phyloP scores from a whole-genome alignment of 1,284 basidiomycete species.

The Microbotryum violaceum region DNA sequence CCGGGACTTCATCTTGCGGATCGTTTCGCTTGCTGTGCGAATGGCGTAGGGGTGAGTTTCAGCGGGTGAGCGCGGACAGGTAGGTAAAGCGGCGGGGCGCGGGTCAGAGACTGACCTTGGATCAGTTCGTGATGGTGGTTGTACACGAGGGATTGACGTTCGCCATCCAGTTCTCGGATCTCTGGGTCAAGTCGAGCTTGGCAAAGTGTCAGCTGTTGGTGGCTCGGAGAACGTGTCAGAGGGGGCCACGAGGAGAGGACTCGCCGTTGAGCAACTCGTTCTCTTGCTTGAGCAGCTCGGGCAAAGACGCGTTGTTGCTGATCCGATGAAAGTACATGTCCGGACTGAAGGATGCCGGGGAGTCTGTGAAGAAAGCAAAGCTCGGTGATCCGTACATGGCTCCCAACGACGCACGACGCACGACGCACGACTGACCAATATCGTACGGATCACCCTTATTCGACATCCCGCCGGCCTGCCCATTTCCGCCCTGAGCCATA shows the following conservation, averaged over 20 bases:
- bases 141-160: slow-evolving; percentile 82
- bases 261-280: slow-evolving; percentile 65
- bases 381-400: background rate
- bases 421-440: slow-evolving; percentile 48
- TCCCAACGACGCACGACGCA: slow-evolving; percentile 16
- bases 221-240: background rate
- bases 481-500: slow-evolving; percentile 51
- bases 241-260: background rate
- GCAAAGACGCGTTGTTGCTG: slow-evolving; percentile 48
- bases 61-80: too few relatives aligned
- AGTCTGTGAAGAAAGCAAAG: slow-evolving; percentile 36
- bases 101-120: slow-evolving; percentile 5
- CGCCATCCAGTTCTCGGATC: slow-evolving; percentile 76
- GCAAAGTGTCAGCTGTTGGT: background rate
- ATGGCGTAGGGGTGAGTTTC: slow-evolving; percentile 40
- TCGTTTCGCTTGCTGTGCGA: slow-evolving; percentile 67
- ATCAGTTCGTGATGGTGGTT: slow-evolving; percentile 92
- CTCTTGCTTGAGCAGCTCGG: slow-evolving; percentile 62
- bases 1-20: slow-evolving; percentile 75
- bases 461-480: slow-evolving; percentile 41
- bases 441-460: slow-evolving; percentile 62
- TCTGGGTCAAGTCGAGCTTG: slow-evolving; percentile 46
- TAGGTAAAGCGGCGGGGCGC: too few relatives aligned
- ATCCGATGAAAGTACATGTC: slow-evolving; percentile 53
- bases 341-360: slow-evolving; percentile 70